Evolutionary conservation across 805 yeast species (phyloP), one percentile per base, ranked within the genome.

Genomic region (Candida saitoana): DNA sequence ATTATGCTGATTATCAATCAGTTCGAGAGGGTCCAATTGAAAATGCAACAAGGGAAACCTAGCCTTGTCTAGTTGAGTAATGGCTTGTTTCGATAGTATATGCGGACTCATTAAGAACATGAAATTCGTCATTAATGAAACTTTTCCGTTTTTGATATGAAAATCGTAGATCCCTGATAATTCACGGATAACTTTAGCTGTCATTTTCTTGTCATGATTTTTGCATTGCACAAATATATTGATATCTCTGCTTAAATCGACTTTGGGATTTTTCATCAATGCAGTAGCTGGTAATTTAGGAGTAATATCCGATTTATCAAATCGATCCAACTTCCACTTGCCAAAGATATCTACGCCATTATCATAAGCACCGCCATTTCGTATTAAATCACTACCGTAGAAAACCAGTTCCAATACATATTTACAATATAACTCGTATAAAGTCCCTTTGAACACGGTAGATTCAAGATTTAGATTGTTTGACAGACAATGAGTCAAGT

Each of bases 311-410:
- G 36, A 6, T 16, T 5, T 25, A 46, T 52, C 52, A 52, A 55
- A 54, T 33, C 46, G 50, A 19, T 49, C 41, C 36, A 71, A 55
- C 41, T 73, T 59, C 83, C 84, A 78, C 33, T 62, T 62, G 0
- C 82, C 83, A 16, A 73, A 52, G 3, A 80, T 53, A 51, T 80
- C 85, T 3, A 79, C 61, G 0, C 85, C 85, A 40, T 72, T 66
- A 49, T 80, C 85, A 38, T 71, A 69, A 1, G 78, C 63, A 1
- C 84, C 82, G 1, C 85, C 85, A 31, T 65, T 69, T 33, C 76
- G 71, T 1, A 62, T 46, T 36, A 77, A 42, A 25, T 64, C 53
- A 12, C 52, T 49, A 34, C 76, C 63, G 15, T 65, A 55, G 18
- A 77, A 61, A n/a, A 56, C 49, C 1, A 57, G 38, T 43, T 65